Conservation (phyloP, 768 basidiomycete genomes). For the Amanita phalloides region DNA sequence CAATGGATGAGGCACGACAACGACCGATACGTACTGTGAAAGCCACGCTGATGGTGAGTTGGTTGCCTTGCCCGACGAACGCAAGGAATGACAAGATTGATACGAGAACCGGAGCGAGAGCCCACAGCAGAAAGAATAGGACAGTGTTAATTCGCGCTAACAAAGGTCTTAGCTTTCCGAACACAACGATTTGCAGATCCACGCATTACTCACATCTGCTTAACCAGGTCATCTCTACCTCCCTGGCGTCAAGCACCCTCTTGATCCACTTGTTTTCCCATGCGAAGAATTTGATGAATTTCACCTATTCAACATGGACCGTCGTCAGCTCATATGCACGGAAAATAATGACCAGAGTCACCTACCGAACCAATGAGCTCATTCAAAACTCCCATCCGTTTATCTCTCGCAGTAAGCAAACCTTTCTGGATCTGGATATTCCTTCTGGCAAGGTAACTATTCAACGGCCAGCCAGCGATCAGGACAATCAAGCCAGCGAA, state of each 20-base stretch:
- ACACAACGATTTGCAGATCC: background rate
- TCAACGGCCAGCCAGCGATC: constrained; percentile 58
- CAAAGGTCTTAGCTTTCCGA: no score
- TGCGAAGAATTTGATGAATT: constrained; percentile 79
- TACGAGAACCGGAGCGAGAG: no score
- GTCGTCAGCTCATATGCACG: no score
- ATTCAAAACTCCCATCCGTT: no score
- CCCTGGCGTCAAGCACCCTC: constrained; percentile 51
- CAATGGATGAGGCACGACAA: background rate
- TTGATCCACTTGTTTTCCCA: constrained; percentile 74
- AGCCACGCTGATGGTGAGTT: background rate
- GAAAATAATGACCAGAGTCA: constrained; percentile 11
- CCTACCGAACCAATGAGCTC: no score
- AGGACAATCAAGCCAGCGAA: constrained; percentile 71
- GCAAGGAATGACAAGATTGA: no score
- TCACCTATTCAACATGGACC: constrained; percentile 11
- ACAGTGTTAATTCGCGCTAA: no score
- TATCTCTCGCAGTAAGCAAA: no score
- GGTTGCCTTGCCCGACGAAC: background rate
- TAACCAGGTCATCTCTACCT: constrained; percentile 68
- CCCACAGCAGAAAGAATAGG: no score
- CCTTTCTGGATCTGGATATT: constrained; percentile 53
- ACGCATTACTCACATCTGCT: constrained; percentile 39
- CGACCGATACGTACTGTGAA: no score
- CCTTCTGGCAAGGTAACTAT: constrained; percentile 51